Conservation (phyloP, 2,329 filamentous ascomycete species). For the Eutypa lata region DNA sequence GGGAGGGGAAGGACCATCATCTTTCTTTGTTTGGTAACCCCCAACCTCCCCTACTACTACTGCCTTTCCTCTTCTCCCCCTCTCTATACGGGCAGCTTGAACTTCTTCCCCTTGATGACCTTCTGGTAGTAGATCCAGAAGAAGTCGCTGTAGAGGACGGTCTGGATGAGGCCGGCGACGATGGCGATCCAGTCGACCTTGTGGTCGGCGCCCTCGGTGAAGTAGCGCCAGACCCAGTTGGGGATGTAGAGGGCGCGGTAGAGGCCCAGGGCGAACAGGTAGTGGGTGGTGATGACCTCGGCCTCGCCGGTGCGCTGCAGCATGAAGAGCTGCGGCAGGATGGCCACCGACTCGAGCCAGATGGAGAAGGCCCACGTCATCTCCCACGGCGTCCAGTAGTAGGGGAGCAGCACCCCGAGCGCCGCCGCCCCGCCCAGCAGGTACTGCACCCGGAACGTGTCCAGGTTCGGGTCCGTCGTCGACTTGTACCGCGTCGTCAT, state of each 20-base stretch:
- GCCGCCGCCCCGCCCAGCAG: conserved; percentile 77
- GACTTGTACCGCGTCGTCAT: conserved; percentile 98
- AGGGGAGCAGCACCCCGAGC: conserved; percentile 79
- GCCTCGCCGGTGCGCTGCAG: conserved; percentile 95
- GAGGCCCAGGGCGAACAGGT: conserved; percentile 86
- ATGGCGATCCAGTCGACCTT: conserved; percentile 83
- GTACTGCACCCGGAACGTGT: conserved; percentile 97
- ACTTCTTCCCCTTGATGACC: conserved; percentile 85
- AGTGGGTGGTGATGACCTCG: conserved; percentile 99
- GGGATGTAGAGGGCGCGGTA: conserved; percentile 97
- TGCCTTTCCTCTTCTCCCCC: not conserved
- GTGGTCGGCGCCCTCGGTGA: conserved; percentile 63
- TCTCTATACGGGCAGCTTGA: conserved; percentile 75
- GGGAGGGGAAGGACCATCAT: too few relatives aligned
- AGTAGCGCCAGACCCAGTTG: conserved; percentile 95
- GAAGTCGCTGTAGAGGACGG: conserved; percentile 95
- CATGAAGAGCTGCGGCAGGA: conserved; percentile 97
- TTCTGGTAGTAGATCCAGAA: conserved; percentile 99
- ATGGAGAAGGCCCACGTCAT: conserved; percentile 97
- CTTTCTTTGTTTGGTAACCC: too few relatives aligned
- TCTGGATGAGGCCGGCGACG: conserved; percentile 86
- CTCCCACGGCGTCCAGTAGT: conserved; percentile 78
- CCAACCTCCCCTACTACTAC: too few relatives aligned
- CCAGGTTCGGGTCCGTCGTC: conserved; percentile 92
- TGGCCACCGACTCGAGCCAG: conserved; percentile 96